A percentile compares a stretch with the other conserved stretches of the same genome.
Conservation (phyloP, 768 basidiomycete species). For the Harrya chromipes region DNA sequence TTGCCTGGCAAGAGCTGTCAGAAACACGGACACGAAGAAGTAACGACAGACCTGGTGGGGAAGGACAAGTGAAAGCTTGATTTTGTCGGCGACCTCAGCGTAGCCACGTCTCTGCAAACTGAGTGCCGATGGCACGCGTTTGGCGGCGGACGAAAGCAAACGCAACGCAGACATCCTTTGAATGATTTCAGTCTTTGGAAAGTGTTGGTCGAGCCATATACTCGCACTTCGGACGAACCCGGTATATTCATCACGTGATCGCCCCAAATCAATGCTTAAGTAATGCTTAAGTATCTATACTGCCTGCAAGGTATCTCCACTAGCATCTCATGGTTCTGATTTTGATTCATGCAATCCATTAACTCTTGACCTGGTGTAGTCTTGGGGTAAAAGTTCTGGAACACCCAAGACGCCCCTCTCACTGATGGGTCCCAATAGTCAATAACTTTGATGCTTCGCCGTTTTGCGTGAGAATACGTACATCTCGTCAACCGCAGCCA, state of each 20-base stretch:
- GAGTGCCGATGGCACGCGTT: conserved; percentile 53
- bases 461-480: conserved; percentile 40
- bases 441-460: neutral
- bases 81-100: conserved; percentile 87
- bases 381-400: conserved; percentile 59
- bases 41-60: conserved; percentile 81
- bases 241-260: conserved; percentile 26
- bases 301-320: neutral
- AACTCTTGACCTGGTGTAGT: conserved; percentile 42
- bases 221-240: conserved; percentile 26
- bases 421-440: conserved; percentile 36
- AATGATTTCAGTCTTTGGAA: neutral
- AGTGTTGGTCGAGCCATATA: neutral
- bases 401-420: conserved; percentile 64
- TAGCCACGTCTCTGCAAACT: conserved; percentile 74
- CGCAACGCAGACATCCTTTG: conserved; percentile 71
- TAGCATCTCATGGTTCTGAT: conserved; percentile 21
- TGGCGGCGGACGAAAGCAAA: conserved; percentile 60
- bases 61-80: conserved; percentile 89
- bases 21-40: conserved; percentile 1
- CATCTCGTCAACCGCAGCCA: conserved; percentile 89
- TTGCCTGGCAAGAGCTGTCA: conserved; percentile 52
- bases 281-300: too few species aligned
- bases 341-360: conserved; percentile 26
- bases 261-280: too few species aligned